A percentile compares a stretch with the other conserved stretches of the same genome.
These are phyloP conservation scores for Taphrina communis DNA, from an alignment of 1,139 yeast species.

Conservation along the genomic window DNA sequence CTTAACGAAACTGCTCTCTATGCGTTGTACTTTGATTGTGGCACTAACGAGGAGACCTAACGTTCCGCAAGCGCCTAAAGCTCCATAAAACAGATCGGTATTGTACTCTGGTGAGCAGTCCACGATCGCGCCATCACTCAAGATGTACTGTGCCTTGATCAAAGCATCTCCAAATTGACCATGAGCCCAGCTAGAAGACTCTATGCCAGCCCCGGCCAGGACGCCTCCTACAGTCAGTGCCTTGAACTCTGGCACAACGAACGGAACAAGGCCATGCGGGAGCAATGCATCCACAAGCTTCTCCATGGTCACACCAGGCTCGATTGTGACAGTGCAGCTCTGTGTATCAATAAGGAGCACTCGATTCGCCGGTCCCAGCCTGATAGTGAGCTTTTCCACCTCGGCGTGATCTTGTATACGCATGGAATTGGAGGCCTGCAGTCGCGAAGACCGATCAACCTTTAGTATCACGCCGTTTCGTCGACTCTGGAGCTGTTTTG, in stretches of 20 bases:
- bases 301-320: conserved; percentile 32
- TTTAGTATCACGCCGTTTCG: not conserved
- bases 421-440: conserved; percentile 13
- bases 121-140: conserved; percentile 15
- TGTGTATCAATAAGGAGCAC: conserved; percentile 22
- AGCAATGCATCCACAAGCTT: conserved; percentile 25
- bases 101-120: conserved; percentile 5
- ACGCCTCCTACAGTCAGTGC: conserved; percentile 31
- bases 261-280: conserved; percentile 23
- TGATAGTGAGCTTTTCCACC: not conserved
- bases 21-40: conserved; percentile 2
- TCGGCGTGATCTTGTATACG: not conserved
- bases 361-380: conserved; percentile 18
- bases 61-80: conserved; percentile 26
- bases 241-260: conserved; percentile 29
- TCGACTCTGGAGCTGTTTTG: not conserved
- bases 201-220: conserved; percentile 30
- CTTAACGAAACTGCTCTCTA: not conserved
- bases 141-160: conserved; percentile 5
- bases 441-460: conserved; percentile 11
- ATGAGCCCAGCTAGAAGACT: conserved; percentile 27
- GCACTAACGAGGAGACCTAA: conserved; percentile 22
- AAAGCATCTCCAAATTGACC: conserved; percentile 24
- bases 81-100: conserved; percentile 19
- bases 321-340: not conserved